Base-by-base conservation (phyloP, 1,139 yeast genomes). In the Pichia sp. region DNA sequence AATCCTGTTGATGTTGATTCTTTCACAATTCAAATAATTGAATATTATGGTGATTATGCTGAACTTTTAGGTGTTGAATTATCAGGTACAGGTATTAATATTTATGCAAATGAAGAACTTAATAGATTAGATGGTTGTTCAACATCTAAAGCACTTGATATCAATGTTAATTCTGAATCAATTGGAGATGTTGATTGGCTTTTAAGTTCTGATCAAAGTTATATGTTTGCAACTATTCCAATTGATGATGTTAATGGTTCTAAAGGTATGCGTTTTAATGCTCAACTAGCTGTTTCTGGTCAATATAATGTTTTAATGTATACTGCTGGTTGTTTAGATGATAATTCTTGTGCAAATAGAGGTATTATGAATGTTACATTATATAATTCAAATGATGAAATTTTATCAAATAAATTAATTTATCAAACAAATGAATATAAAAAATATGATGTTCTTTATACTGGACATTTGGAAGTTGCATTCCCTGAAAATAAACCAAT, bases 251-350 rank as follows among this genome's bases (percentile, higher is more conserved):
- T 63, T 3, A 35, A 68, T 5, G 37, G 48, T 2, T 54, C 64
- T 10, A 64, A 72, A 4, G 72, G 73, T 17, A 79, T 85, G 12
- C 66, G 71, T 1, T 79, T 82, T 55, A 69, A 70, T 47, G 91
- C 96, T 8, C 79, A 83, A 48, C 72, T 88, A 19, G 69, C 85
- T 0, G 72, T 77, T 47, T 67, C 85, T 0, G 97, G 96, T 10
- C 70, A 77, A 48, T 91, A 86, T 59, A 69, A 86, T 0, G 68
- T 91, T 26, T 66, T 77, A 41, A 54, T 89, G 44, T 78, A 74
- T 51, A 91, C 98, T 0, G 96, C 96, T 0, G 97, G 98, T 0
- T 91, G 99, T 63, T 47, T 63, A 2, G 61, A 56, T 9, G 96
- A 85, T 56, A 63, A 67, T 35, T 72, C 94, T 0, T 91, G 99